phyloP scores from a whole-genome alignment of 192 early-diverging fungal genomes.

The Podila verticillata region DNA sequence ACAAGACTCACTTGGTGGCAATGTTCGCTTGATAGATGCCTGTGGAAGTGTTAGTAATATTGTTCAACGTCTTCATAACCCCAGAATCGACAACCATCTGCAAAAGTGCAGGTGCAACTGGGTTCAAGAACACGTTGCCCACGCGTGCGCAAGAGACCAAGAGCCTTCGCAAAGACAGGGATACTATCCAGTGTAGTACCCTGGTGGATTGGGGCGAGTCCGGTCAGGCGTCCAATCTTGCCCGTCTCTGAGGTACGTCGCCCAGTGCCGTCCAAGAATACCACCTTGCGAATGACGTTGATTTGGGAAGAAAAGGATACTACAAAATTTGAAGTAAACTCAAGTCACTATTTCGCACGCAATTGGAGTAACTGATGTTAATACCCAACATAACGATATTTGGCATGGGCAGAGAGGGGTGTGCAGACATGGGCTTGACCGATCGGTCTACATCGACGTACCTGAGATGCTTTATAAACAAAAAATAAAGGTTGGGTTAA shows the following conservation, averaged over 20 bases:
- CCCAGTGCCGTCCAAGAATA: slow-evolving; percentile 39
- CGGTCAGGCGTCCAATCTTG: slow-evolving; percentile 30
- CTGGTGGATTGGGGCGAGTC: slow-evolving; percentile 32
- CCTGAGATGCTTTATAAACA: background rate
- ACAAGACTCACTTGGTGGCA: slow-evolving; percentile 7
- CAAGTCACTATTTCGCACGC: too few species aligned
- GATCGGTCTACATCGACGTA: slow-evolving; percentile 26
- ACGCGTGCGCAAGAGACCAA: slow-evolving; percentile 9
- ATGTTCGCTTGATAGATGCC: slow-evolving; percentile 28
- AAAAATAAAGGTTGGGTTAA: too few species aligned
- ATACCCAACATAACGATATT: too few species aligned
- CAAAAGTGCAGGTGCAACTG: background rate
- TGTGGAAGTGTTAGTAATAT: slow-evolving; percentile 13
- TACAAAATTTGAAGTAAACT: too few species aligned
- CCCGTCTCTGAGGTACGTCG: slow-evolving; percentile 33
- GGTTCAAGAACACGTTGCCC: slow-evolving; percentile 15
- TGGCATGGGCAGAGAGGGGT: too few species aligned
- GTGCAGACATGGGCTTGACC: too few species aligned
- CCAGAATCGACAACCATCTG: slow-evolving; percentile 7
- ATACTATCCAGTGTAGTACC: slow-evolving; percentile 25
- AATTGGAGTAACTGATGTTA: too few species aligned
- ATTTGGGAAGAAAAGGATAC: too few species aligned
- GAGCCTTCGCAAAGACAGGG: slow-evolving; percentile 19
- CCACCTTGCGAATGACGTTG: slow-evolving; percentile 37
- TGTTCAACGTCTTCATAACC: slow-evolving; percentile 27